Evolutionary conservation across 106 monocot genomes (phyloP), one percentile per base, ranked within the genome.

Genomic region (Phalaenopsis aphrodite): DNA sequence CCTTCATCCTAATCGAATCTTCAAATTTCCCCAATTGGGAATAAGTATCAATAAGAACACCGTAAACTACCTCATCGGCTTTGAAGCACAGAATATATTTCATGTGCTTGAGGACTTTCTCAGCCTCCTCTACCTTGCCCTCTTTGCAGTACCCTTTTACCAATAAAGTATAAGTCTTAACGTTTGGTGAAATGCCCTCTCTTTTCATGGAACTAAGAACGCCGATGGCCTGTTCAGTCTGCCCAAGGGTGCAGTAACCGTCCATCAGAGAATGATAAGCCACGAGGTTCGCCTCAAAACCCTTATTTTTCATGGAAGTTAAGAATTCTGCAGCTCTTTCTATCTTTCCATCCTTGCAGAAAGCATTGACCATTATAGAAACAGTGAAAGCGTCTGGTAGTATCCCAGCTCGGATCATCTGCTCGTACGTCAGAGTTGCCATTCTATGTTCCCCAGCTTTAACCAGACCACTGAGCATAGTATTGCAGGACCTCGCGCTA

Each of bases 141-240:
- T 89, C 77, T 46, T 83, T 91, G 82, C 92, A 92, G 67, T 87
- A 93, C 11, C 94, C 90, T 77, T 98, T 98, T 2, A 98, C 88
- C 74, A 98, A 80, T 82, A 89, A 61, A 1, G 92, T 91, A 79
- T 88, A 91, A 41, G 89, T 92, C 65, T 86, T 78, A 12, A 88
- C 81, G 83, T 94, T 90, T 2, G 94, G 88, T 8, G 45, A 66
- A 78, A 94, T 81, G 0, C 86, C 89, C 71, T 82, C 94, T 15
- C 52, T 55, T 0, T 12, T 77, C 87, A 94, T 88, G 17, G 42
- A 64, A 46, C 72, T 80, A 12, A 94, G 81, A 55, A 88, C 76
- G 78, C 80, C 82, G 72, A 87, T 21, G n/a, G 94, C 98, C 49
- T 65, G 85, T 68, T 88, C 87, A 15, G 84, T 98, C 80, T 77